Evolutionary conservation across 768 basidiomycete species (phyloP).

Genomic region (Russula lepida): DNA sequence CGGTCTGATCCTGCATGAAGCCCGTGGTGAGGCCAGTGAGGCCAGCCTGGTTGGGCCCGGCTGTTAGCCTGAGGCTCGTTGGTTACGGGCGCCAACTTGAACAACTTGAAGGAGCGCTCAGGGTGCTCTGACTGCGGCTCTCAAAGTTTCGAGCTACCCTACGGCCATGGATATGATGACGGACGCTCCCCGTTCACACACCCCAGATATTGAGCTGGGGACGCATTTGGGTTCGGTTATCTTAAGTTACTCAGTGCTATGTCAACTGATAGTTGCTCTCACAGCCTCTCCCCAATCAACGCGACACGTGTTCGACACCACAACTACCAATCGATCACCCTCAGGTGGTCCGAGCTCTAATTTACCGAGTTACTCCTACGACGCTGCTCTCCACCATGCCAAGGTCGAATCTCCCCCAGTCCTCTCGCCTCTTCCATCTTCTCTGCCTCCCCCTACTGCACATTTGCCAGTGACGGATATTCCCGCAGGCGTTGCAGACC

Average conservation of each 20-base stretch:
- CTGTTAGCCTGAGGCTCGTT: too few species aligned
- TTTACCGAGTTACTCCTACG: constrained; percentile 10
- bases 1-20: too few species aligned
- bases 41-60: too few species aligned
- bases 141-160: too few species aligned
- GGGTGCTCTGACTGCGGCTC: too few species aligned
- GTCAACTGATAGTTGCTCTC: background rate
- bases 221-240: background rate
- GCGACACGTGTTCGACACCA: background rate
- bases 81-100: too few species aligned
- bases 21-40: too few species aligned
- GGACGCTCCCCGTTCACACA: background rate
- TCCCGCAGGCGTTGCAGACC: background rate
- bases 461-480: background rate
- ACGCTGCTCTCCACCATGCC: background rate
- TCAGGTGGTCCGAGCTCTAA: background rate
- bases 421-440: background rate
- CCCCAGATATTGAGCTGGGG: constrained; percentile 12
- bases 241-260: background rate
- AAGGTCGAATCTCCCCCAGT: background rate
- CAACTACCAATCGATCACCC: background rate
- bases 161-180: background rate
- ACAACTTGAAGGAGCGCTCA: too few species aligned
- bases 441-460: background rate
- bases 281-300: background rate